Evolutionary conservation across 2,329 filamentous ascomycete species (phyloP).

Genomic region (Akanthomyces lecanii): DNA sequence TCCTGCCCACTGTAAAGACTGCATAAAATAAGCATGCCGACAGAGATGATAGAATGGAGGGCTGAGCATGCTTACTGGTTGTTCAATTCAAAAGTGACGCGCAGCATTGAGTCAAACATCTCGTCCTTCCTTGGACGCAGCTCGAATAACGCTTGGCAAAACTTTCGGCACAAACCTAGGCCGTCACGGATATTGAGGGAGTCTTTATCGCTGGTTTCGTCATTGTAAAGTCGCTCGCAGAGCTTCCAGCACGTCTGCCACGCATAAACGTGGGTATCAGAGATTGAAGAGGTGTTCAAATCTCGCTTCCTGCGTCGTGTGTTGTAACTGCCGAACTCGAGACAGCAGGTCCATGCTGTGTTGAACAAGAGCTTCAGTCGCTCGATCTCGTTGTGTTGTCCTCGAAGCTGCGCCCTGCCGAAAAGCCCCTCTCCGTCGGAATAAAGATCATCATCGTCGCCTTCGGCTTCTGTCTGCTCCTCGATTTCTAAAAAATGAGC

Average conservation of each 20-base stretch:
- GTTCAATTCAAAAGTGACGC: conserved; percentile 92
- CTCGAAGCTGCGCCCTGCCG: conserved; percentile 63
- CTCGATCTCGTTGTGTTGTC: conserved; percentile 55
- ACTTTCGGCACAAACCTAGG: conserved; percentile 82
- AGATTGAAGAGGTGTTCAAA: conserved; percentile 26
- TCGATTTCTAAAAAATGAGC: conserved; percentile 49
- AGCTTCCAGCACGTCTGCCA: conserved; percentile 95
- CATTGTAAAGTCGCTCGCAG: conserved; percentile 84
- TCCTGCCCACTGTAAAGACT: conserved; percentile 88
- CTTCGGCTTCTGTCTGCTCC: conserved; percentile 48
- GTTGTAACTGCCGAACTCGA: conserved; percentile 16
- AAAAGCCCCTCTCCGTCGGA: conserved; percentile 65
- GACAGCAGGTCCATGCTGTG: conserved; percentile 14
- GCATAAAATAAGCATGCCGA: neutral
- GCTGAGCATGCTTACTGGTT: conserved; percentile 60
- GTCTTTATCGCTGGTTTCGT: conserved; percentile 65
- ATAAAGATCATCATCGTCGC: conserved; percentile 49
- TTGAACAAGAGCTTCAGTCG: conserved; percentile 70
- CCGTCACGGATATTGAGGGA: conserved; percentile 67
- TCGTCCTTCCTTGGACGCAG: conserved; percentile 75
- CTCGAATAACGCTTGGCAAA: conserved; percentile 89
- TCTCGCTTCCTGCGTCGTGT: conserved; percentile 13
- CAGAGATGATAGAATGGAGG: neutral
- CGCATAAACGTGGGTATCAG: conserved; percentile 77
- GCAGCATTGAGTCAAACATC: conserved; percentile 75